These are phyloP conservation scores for Leptodermis oblonga DNA, from an alignment of 257 asterid genomes.

Conservation along the genomic window DNA sequence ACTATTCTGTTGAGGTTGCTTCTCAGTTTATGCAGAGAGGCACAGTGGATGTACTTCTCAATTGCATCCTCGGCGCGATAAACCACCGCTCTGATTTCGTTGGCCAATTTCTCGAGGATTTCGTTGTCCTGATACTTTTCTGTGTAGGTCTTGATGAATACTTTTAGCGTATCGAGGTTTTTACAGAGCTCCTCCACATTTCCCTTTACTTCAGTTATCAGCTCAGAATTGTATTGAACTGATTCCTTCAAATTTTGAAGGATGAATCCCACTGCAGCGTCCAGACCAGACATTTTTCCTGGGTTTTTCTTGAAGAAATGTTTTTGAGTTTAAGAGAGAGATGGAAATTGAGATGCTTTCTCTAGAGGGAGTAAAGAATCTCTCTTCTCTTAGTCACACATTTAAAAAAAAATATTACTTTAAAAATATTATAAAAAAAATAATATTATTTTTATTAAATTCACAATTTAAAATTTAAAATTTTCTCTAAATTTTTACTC, in stretches of 20 bases:
- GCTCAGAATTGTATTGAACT: constrained; percentile 15
- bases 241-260: constrained; percentile 22
- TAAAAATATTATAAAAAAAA: no score
- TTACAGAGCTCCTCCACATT: constrained; percentile 9
- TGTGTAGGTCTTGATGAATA: constrained; percentile 18
- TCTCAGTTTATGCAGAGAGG: constrained; percentile 10
- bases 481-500: no score
- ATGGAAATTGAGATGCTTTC: background rate
- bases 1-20: background rate
- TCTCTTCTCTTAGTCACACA: no score
- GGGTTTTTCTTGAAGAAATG: background rate
- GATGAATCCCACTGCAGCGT: constrained; percentile 25
- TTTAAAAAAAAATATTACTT: no score
- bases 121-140: constrained; percentile 12
- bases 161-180: constrained; percentile 15
- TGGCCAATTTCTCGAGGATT: constrained; percentile 19
- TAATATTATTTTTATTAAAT: no score
- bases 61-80: constrained; percentile 30
- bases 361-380: no score
- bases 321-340: background rate
- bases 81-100: constrained; percentile 19
- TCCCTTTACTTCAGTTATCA: constrained; percentile 13
- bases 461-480: no score
- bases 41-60: constrained; percentile 18
- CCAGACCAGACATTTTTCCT: constrained; percentile 3